A percentile compares a stretch with the other conserved stretches of the same genome.
Conservation (phyloP, 108 stramenopile species). For the Nitzschia sp. region DNA sequence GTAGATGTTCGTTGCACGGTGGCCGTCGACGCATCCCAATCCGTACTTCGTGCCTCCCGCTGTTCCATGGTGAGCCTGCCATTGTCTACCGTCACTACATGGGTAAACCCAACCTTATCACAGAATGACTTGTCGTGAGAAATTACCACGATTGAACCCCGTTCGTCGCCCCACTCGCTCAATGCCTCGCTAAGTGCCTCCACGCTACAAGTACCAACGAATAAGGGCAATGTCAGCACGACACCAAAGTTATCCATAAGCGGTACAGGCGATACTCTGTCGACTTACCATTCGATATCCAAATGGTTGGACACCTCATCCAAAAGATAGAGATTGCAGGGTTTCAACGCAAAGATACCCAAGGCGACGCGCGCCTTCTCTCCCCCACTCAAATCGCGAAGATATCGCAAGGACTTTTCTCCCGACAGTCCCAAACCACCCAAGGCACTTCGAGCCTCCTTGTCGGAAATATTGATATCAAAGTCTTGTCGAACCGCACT, state of each 20-base stretch:
- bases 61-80: constrained; percentile 74
- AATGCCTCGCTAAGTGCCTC: constrained; percentile 82
- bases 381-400: constrained; percentile 67
- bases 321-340: constrained; percentile 71
- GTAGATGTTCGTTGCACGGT: constrained; percentile 20
- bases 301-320: constrained; percentile 74
- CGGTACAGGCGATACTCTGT: no score
- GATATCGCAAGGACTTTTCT: constrained; percentile 71
- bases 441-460: constrained; percentile 76
- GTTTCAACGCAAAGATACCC: constrained; percentile 83
- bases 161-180: constrained; percentile 70
- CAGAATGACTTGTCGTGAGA: constrained; percentile 92
- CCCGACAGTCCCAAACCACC: constrained; percentile 79
- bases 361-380: constrained; percentile 88
- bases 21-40: constrained; percentile 62
- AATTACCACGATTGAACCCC: constrained; percentile 87
- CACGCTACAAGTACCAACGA: constrained; percentile 33
- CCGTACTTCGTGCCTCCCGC: constrained; percentile 63
- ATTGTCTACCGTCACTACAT: constrained; percentile 84
- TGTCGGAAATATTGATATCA: constrained; percentile 69
- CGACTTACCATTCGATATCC: constrained; percentile 56
- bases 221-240: no score
- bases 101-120: constrained; percentile 84
- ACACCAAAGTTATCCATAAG: no score
- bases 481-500: constrained; percentile 74